Evolutionary conservation across 2,329 filamentous ascomycete genomes (phyloP), one percentile per base, ranked within the genome.

Genomic region (Neofusicoccum laricinum): DNA sequence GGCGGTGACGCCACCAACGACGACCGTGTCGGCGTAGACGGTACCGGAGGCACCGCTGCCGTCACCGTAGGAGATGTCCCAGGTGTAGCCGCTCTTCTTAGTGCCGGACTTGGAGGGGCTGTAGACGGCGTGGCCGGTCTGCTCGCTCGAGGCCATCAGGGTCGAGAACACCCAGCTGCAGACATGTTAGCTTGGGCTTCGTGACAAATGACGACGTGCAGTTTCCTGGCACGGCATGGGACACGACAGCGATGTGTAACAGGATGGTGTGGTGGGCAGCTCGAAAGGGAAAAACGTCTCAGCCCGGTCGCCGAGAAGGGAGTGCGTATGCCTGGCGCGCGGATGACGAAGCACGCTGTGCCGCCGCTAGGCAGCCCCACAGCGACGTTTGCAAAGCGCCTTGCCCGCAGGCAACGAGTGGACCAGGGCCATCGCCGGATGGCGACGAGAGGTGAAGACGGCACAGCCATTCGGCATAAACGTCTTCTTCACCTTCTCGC

Each of bases 41-140:
- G 83, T 82, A 48, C 89, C 89, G 48, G 76, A 80, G 19, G 89
- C 89, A 48, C 81, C 81, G 50, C 85, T 86, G n/a, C 86, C 86
- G 68, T 91, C 89, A 25, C 86, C 88, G 69, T 91, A 91, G n/a
- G 72, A 43, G 38, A 91, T 88, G 6, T 75, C 74, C 87, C 88
- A 91, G 19, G 75, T 80, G 67, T 80, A 77, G 32, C 84, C 84
- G 1, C 65, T 66, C 58, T 86, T 69, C 49, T 79, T 73, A 67
- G 80, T 81, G 50, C 77, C 77, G 2, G 79, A 81, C 4, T 64
- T 73, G 25, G 82, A 80, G 5, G 85, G 84, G 48, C 80, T 78
- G 76, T 91, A 91, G 69, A 86, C 73, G 46, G 76, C 72, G 70
- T 90, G 88, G 5, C 85, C 86, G 8, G 73, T 72, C 34, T 83